Percentiles rank a stretch among this genome's conserved stretches.
Conservation (phyloP, 495 filamentous ascomycete genomes). For the Apiosordaria backusii region DNA sequence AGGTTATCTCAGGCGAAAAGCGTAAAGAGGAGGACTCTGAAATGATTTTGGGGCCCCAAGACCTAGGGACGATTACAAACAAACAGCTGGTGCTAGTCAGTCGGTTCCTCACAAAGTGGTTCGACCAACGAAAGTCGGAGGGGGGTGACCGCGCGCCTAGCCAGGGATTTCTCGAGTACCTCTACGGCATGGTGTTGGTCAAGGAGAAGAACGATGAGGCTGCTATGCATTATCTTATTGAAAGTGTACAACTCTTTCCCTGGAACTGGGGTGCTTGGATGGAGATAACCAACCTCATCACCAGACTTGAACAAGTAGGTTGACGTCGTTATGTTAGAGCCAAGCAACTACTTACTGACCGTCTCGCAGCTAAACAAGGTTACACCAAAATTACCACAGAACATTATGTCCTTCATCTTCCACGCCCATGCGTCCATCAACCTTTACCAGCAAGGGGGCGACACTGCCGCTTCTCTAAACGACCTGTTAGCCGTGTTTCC, state of each 20-base stretch:
- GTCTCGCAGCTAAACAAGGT: constrained; percentile 45
- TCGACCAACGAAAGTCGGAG: constrained; percentile 57
- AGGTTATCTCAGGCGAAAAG: constrained; percentile 91
- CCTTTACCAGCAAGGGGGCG: constrained; percentile 78
- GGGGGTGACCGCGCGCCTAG: constrained; percentile 57
- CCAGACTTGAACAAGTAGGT: constrained; percentile 74
- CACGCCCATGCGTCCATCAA: constrained; percentile 85
- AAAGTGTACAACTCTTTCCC: constrained; percentile 78
- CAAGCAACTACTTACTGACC: constrained; percentile 17
- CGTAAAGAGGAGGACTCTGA: constrained; percentile 93
- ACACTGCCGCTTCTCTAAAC: constrained; percentile 65
- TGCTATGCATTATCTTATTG: constrained; percentile 76
- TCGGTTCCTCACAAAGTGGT: constrained; percentile 73
- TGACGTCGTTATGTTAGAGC: neutral
- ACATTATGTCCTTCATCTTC: constrained; percentile 92
- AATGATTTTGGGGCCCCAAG: constrained; percentile 92
- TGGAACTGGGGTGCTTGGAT: constrained; percentile 98
- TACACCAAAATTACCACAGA: constrained; percentile 65
- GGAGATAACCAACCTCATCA: constrained; percentile 74
- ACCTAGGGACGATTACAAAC: constrained; percentile 78
- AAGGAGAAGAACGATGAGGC: constrained; percentile 85
- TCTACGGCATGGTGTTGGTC: constrained; percentile 77
- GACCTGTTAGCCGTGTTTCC: constrained; percentile 83
- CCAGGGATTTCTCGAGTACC: constrained; percentile 94
- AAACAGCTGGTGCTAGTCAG: constrained; percentile 73